Conservation (phyloP, 2,329 filamentous ascomycete genomes). For the Hypoxylon sp. region DNA sequence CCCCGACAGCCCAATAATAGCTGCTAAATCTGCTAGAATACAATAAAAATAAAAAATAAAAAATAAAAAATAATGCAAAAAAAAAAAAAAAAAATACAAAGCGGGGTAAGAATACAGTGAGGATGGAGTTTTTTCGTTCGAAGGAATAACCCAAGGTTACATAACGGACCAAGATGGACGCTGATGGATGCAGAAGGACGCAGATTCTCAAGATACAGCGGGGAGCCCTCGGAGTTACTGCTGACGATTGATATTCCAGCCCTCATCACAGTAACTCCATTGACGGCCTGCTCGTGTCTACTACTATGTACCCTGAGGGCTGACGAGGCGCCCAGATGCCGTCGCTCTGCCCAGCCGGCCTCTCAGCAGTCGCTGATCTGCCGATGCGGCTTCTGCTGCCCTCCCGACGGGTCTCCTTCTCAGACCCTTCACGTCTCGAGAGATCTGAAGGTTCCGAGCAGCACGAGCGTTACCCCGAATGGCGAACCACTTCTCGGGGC, state of each 20-base stretch:
- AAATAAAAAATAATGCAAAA: background rate
- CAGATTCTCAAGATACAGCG: background rate
- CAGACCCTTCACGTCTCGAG: background rate
- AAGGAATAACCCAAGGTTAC: conserved; percentile 16
- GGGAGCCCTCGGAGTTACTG: conserved; percentile 31
- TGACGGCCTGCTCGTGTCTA: conserved; percentile 4
- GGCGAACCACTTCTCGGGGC: conserved; percentile 5
- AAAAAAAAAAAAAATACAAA: background rate
- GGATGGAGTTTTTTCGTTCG: conserved; percentile 17
- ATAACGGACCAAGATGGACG: too few relatives aligned
- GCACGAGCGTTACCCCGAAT: conserved; percentile 16
- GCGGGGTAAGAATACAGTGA: conserved; percentile 24
- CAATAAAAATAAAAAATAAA: too few relatives aligned
- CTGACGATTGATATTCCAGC: conserved; percentile 14
- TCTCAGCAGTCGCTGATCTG: too few relatives aligned
- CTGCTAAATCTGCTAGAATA: too few relatives aligned
- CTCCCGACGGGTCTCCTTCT: background rate
- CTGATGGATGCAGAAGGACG: conserved; percentile 12
- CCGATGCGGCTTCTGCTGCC: background rate
- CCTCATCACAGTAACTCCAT: conserved; percentile 32
- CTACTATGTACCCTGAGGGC: conserved; percentile 14
- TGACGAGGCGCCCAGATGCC: too few relatives aligned
- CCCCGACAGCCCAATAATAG: too few relatives aligned
- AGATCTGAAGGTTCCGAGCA: conserved; percentile 7
- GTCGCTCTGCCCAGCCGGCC: too few relatives aligned